These are phyloP conservation scores for Mollisia scopiformis DNA, from an alignment of 2,329 filamentous ascomycete species.

Conservation along the genomic window DNA sequence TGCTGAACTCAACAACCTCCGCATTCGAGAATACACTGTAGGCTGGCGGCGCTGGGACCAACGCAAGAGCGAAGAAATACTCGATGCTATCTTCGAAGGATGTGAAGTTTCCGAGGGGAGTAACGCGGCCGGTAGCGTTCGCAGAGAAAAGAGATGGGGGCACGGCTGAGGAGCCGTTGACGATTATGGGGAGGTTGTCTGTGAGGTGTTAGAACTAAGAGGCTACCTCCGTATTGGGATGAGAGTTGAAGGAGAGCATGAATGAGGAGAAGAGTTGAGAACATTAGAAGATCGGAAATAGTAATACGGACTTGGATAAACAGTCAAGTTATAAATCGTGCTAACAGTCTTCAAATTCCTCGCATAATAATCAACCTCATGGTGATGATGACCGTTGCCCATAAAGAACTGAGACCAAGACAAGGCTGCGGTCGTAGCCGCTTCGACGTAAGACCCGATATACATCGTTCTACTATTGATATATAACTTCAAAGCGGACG, in stretches of 20 bases:
- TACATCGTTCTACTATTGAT: constrained; percentile 5
- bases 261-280: not conserved
- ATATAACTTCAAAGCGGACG: not conserved
- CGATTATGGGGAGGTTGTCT: constrained; percentile 33
- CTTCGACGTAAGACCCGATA: not conserved
- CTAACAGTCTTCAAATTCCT: constrained; percentile 18
- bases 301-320: constrained; percentile 16
- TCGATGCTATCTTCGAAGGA: constrained; percentile 46
- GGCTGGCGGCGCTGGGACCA: constrained; percentile 24
- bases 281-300: no score
- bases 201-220: not conserved
- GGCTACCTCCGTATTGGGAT: not conserved
- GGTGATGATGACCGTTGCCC: not conserved
- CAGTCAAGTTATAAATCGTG: constrained; percentile 20
- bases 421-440: constrained; percentile 9
- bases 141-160: constrained; percentile 43
- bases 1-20: constrained; percentile 39
- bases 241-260: not conserved
- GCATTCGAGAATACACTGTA: constrained; percentile 37
- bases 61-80: constrained; percentile 47
- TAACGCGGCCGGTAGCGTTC: constrained; percentile 43
- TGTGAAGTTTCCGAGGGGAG: constrained; percentile 46
- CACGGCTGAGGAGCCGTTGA: constrained; percentile 38
- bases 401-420: not conserved
- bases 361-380: constrained; percentile 10